Conservation (phyloP, 179 eudicot genomes). For the Corrigiola litoralis region DNA sequence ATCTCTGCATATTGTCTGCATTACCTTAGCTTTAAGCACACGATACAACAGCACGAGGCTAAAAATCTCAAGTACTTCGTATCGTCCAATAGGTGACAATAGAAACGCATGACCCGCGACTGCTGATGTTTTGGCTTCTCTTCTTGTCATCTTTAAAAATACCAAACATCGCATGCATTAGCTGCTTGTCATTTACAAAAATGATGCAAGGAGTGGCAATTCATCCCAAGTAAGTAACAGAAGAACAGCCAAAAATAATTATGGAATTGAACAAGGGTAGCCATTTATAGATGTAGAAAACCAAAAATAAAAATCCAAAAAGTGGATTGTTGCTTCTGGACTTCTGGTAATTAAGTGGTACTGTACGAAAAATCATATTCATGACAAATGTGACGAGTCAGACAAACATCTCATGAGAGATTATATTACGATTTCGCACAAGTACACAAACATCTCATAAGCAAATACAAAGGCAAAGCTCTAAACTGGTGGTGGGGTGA, state of each 20-base stretch:
- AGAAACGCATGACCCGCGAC: background rate
- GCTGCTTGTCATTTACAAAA: conserved; percentile 9
- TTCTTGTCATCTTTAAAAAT: background rate
- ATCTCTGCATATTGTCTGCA: too few relatives aligned
- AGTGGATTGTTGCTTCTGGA: too few relatives aligned
- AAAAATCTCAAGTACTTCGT: background rate
- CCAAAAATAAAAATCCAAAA: too few relatives aligned
- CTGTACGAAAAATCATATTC: background rate
- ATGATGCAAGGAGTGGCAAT: too few relatives aligned
- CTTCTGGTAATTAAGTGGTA: background rate
- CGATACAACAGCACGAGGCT: too few relatives aligned
- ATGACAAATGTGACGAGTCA: background rate
- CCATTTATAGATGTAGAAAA: too few relatives aligned
- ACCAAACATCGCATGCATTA: background rate
- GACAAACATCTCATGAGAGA: conserved; percentile 11
- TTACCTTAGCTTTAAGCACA: too few relatives aligned
- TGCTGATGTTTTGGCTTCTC: background rate
- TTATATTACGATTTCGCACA: background rate
- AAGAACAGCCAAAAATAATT: too few relatives aligned
- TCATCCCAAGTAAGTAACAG: too few relatives aligned
- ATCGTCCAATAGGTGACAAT: background rate
- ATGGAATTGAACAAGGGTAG: background rate
- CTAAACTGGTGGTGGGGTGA: background rate
- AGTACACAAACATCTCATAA: background rate
- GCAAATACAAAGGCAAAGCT: background rate